A percentile compares a stretch with the other conserved stretches of the same genome.
phyloP scores from a whole-genome alignment of 176 grass and related monocot species.

The Miscanthus lutarioriparius region DNA sequence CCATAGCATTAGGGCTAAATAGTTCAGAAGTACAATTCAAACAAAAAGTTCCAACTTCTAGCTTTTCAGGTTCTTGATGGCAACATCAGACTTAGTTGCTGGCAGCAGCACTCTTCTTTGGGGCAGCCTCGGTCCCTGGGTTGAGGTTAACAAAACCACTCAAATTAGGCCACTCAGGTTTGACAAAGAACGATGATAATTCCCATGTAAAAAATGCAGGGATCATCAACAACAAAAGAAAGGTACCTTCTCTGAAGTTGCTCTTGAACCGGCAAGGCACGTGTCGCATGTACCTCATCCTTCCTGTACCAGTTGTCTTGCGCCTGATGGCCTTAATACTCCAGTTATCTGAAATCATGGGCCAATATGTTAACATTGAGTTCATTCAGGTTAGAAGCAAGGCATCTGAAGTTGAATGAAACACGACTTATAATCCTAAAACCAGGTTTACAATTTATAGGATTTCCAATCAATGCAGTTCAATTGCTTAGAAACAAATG shows the following conservation, averaged over 20 bases:
- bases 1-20: background rate
- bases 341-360: slow-evolving; percentile 65
- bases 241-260: slow-evolving; percentile 86
- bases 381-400: background rate
- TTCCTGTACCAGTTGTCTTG: slow-evolving; percentile 81
- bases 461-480: background rate
- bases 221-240: fast-evolving
- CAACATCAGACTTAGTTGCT: background rate
- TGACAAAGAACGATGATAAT: background rate
- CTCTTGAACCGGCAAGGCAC: slow-evolving; percentile 81
- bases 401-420: background rate
- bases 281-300: slow-evolving; percentile 90
- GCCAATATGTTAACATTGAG: background rate
- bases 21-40: background rate
- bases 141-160: background rate
- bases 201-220: background rate
- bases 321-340: slow-evolving; percentile 86
- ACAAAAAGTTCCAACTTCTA: background rate
- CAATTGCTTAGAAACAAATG: background rate
- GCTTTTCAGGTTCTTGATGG: background rate
- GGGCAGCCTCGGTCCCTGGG: slow-evolving; percentile 69
- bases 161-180: background rate
- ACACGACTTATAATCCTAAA: background rate
- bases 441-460: background rate
- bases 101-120: slow-evolving; percentile 55